Conservation (phyloP, 306 rosid genomes). For the Quercus aquifolioides region DNA sequence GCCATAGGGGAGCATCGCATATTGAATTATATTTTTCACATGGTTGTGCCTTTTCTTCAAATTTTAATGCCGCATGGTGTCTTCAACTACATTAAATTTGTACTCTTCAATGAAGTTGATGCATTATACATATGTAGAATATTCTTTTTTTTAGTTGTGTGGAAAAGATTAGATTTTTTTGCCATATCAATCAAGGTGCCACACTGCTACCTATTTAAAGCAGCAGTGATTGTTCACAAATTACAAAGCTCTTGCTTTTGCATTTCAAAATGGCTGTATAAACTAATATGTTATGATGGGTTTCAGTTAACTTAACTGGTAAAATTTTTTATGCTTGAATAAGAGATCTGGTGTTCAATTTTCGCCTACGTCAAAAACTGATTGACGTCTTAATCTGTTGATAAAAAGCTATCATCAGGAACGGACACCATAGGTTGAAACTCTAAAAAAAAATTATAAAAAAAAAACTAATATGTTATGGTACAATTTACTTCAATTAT, state of each 20-base stretch:
- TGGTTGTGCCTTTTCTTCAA: background rate
- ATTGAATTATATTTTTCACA: background rate
- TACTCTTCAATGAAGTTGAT: background rate
- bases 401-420: no score
- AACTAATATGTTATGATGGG: background rate
- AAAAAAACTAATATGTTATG: background rate
- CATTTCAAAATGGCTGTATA: background rate
- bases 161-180: background rate
- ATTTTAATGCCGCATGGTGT: background rate
- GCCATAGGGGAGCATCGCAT: background rate
- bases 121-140: background rate
- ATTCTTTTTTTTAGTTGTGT: background rate
- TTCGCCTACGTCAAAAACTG: no score
- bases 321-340: no score
- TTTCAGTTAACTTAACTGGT: no score
- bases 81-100: background rate
- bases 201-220: background rate
- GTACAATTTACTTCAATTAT: background rate
- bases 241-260: background rate
- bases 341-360: no score
- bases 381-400: no score
- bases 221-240: background rate
- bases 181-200: background rate
- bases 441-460: no score
- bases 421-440: no score